Conservation (phyloP, 2,329 filamentous ascomycete species). For the Colletotrichum salicis region DNA sequence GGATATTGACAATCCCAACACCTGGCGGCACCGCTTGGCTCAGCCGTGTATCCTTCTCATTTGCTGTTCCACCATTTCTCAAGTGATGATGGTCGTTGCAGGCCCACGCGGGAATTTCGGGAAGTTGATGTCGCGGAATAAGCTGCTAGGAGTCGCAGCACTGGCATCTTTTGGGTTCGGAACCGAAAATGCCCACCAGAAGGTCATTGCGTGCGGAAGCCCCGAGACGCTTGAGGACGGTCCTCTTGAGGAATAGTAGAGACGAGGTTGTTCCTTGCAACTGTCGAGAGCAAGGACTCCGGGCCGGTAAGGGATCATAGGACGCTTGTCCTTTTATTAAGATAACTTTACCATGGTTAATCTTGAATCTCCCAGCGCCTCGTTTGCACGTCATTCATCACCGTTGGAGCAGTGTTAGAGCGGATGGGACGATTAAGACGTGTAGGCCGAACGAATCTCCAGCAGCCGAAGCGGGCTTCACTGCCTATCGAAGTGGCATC, state of each 20-base stretch:
- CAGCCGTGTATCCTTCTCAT: slow-evolving; percentile 9
- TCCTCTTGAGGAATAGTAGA: not conserved
- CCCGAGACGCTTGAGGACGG: slow-evolving; percentile 10
- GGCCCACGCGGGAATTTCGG: slow-evolving; percentile 3
- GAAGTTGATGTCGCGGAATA: slow-evolving; percentile 7
- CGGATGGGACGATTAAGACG: slow-evolving; percentile 7
- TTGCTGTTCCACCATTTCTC: not conserved
- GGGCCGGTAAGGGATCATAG: slow-evolving; percentile 19
- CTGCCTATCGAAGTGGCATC: not conserved
- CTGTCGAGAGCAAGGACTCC: slow-evolving; percentile 5
- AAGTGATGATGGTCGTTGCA: not conserved
- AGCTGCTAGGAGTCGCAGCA: slow-evolving; percentile 1
- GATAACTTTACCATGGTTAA: slow-evolving; percentile 13
- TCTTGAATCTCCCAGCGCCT: slow-evolving; percentile 10
- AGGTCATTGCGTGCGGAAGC: slow-evolving; percentile 11
- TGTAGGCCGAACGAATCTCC: not conserved
- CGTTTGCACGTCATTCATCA: slow-evolving; percentile 20
- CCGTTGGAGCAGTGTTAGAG: not conserved
- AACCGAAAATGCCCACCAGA: not conserved
- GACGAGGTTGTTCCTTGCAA: slow-evolving; percentile 19
- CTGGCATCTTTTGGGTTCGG: slow-evolving; percentile 1
- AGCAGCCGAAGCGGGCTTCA: not conserved
- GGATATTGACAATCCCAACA: slow-evolving; percentile 11
- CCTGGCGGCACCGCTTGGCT: slow-evolving; percentile 28
- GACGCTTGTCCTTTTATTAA: slow-evolving; percentile 8